phyloP scores from a whole-genome alignment of 108 stramenopile species.

The Skeletonema marinoi region DNA sequence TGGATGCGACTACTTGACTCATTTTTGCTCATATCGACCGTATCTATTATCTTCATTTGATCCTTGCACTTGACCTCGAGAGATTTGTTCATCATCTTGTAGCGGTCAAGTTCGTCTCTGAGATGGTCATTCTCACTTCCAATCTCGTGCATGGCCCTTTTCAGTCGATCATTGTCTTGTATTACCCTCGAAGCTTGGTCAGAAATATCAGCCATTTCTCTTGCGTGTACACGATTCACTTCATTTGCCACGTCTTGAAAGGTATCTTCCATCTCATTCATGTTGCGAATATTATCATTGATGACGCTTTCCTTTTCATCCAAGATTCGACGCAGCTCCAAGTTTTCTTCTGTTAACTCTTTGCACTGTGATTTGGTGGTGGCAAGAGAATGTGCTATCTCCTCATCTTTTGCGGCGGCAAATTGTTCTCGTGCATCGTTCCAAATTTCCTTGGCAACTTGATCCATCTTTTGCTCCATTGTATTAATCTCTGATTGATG shows the following conservation, averaged over 20 bases:
- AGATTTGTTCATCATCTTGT: not conserved
- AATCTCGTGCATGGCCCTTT: not conserved
- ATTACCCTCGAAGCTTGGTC: not conserved
- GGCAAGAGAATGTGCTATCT: not conserved
- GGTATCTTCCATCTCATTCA: not conserved
- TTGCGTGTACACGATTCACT: not conserved
- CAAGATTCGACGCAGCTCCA: not conserved
- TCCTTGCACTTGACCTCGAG: not conserved
- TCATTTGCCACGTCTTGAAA: not conserved
- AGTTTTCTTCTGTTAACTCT: not conserved
- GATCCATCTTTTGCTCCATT: not conserved
- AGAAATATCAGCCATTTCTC: not conserved
- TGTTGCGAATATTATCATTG: not conserved
- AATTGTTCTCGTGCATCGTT: not conserved
- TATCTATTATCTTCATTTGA: not conserved
- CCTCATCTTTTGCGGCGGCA: not conserved
- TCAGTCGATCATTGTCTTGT: not conserved
- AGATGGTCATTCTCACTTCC: not conserved
- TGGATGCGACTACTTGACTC: not conserved
- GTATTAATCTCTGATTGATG: not conserved
- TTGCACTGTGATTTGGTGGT: not conserved
- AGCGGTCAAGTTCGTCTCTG: not conserved
- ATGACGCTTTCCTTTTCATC: not conserved
- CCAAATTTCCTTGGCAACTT: not conserved
- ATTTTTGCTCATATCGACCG: not conserved